Evolutionary conservation across 306 rosid genomes (phyloP).

Genomic region (Albizia julibrissin): DNA sequence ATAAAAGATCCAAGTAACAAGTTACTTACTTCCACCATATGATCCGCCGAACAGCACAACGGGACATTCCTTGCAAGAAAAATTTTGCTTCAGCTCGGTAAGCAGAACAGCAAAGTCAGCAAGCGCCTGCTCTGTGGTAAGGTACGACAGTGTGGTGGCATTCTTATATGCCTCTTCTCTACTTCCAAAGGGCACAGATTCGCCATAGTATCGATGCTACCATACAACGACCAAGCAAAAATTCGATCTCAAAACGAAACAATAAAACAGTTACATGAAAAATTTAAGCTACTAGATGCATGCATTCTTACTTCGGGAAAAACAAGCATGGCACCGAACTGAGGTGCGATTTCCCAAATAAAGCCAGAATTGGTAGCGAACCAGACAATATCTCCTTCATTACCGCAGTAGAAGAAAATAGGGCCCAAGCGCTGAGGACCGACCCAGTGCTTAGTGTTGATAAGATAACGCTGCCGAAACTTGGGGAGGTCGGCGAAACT

Average conservation of each 20-base stretch:
- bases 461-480: slow-evolving; percentile 77
- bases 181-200: slow-evolving; percentile 72
- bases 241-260: neutral
- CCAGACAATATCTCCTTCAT: slow-evolving; percentile 91
- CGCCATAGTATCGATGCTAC: slow-evolving; percentile 86
- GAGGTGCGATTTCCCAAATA: slow-evolving; percentile 85
- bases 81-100: slow-evolving; percentile 59
- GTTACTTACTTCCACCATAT: slow-evolving; percentile 81
- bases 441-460: slow-evolving; percentile 71
- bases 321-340: slow-evolving; percentile 77
- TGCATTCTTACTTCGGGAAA: slow-evolving; percentile 67
- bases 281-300: neutral
- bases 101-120: slow-evolving; percentile 75
- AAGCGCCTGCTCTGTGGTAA: slow-evolving; percentile 77
- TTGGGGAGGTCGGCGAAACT: slow-evolving; percentile 59
- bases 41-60: slow-evolving; percentile 92
- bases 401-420: slow-evolving; percentile 86
- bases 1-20: neutral
- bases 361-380: slow-evolving; percentile 84
- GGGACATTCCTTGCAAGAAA: slow-evolving; percentile 61
- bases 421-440: slow-evolving; percentile 60
- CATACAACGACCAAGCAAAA: neutral
- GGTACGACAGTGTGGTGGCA: slow-evolving; percentile 60
- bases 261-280: neutral
- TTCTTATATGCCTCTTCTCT: slow-evolving; percentile 69